Conservation (phyloP, 768 basidiomycete genomes). For the Stropharia rugosoannulata region DNA sequence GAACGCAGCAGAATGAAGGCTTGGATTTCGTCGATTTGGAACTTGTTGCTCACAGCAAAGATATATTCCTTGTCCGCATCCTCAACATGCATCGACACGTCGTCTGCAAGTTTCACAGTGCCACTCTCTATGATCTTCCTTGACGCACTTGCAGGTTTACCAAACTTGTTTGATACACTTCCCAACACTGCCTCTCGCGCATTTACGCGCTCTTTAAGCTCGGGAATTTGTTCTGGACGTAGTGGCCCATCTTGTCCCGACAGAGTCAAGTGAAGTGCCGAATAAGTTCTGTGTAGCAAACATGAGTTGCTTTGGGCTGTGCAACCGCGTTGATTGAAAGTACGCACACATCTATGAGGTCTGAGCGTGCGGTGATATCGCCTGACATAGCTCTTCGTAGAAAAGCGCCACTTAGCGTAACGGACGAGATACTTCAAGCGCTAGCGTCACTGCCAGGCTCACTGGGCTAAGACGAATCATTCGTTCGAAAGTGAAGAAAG, state of each 20-base stretch:
- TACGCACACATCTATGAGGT: conserved; percentile 69
- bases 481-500: too few species aligned
- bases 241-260: conserved; percentile 57
- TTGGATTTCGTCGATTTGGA: conserved; percentile 81
- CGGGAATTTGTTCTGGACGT: conserved; percentile 44
- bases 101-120: conserved; percentile 67
- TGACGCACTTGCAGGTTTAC: conserved; percentile 66
- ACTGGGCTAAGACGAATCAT: too few species aligned
- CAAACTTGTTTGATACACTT: conserved; percentile 63
- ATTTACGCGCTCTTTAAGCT: conserved; percentile 50
- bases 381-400: conserved; percentile 34
- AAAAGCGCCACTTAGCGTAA: neutral
- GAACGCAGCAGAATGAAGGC: conserved; percentile 73
- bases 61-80: conserved; percentile 70
- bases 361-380: conserved; percentile 59
- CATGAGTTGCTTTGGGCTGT: neutral
- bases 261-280: conserved; percentile 50
- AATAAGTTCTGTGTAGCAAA: conserved; percentile 51
- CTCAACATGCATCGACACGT: conserved; percentile 59
- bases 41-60: conserved; percentile 61
- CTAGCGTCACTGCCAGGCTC: too few species aligned
- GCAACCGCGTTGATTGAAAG: neutral
- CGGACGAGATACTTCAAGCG: too few species aligned
- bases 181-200: conserved; percentile 58
- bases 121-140: conserved; percentile 66